These are phyloP conservation scores for Kondoa subrosea DNA, from an alignment of 768 basidiomycete genomes.

Conservation along the genomic window DNA sequence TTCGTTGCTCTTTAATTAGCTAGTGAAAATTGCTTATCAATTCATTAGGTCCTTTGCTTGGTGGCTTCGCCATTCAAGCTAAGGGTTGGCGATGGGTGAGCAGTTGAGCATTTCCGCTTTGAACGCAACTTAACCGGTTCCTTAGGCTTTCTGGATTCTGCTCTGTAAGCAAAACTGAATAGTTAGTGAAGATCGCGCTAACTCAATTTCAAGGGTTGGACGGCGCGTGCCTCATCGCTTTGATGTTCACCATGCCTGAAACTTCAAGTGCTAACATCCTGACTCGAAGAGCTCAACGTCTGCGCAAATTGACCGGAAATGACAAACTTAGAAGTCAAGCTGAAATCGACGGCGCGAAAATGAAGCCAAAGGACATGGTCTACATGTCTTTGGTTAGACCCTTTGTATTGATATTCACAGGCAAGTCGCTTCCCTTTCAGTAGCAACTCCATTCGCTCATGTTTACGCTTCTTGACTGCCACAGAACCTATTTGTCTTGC, in stretches of 20 bases:
- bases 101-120: not conserved
- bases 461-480: not conserved
- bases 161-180: too few species aligned
- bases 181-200: too few species aligned
- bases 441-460: too few species aligned
- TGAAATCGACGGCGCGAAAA: constrained; percentile 15
- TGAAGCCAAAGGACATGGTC: constrained; percentile 15
- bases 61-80: constrained; percentile 29
- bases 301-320: constrained; percentile 32
- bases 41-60: too few species aligned
- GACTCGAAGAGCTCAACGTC: constrained; percentile 30
- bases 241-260: constrained; percentile 32
- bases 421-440: constrained; percentile 7
- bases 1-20: not conserved
- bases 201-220: too few species aligned
- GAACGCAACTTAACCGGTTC: too few species aligned
- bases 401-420: constrained; percentile 11
- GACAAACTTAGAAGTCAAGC: constrained; percentile 20
- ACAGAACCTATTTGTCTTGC: constrained; percentile 6
- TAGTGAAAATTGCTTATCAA: too few species aligned
- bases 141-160: constrained; percentile 18
- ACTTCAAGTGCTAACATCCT: constrained; percentile 31
- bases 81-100: constrained; percentile 33
- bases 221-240: constrained; percentile 29
- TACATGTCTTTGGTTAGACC: constrained; percentile 14